Evolutionary conservation across 2,329 filamentous ascomycete genomes (phyloP).

Genomic region (Emmonsia crescens): DNA sequence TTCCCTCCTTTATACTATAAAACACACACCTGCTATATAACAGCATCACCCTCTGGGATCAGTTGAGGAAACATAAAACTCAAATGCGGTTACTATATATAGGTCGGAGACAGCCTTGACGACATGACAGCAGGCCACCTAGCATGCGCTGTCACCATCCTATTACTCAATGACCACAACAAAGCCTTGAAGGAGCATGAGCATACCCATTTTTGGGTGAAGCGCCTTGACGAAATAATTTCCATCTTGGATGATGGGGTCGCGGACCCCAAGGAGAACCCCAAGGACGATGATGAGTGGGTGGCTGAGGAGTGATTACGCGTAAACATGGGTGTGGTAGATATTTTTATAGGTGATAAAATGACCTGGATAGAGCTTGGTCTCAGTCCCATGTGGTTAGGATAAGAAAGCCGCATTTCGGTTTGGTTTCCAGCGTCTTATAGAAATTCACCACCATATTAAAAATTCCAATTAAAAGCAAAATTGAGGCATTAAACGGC

Average conservation of each 20-base stretch:
- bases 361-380: background rate
- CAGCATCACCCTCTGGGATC: background rate
- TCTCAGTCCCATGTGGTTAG: background rate
- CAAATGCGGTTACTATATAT: slow-evolving; percentile 10
- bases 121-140: slow-evolving; percentile 80
- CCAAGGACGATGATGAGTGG: background rate
- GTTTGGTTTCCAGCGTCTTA: background rate
- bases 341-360: background rate
- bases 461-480: background rate
- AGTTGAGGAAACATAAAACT: background rate
- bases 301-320: background rate
- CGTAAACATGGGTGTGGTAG: background rate
- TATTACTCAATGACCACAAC: slow-evolving; percentile 79
- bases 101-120: slow-evolving; percentile 68
- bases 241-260: slow-evolving; percentile 66
- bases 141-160: slow-evolving; percentile 81
- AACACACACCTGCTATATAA: too few species aligned
- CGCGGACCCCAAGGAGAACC: slow-evolving; percentile 27
- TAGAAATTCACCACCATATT: background rate
- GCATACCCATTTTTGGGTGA: slow-evolving; percentile 66
- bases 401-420: background rate
- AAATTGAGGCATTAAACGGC: background rate
- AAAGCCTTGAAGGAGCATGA: slow-evolving; percentile 55
- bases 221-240: slow-evolving; percentile 64
- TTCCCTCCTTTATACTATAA: background rate